A percentile compares a stretch with the other conserved stretches of the same genome.
Evolutionary conservation across 2,329 filamentous ascomycete species (phyloP).

Genomic region (Sphaerulina populicola): DNA sequence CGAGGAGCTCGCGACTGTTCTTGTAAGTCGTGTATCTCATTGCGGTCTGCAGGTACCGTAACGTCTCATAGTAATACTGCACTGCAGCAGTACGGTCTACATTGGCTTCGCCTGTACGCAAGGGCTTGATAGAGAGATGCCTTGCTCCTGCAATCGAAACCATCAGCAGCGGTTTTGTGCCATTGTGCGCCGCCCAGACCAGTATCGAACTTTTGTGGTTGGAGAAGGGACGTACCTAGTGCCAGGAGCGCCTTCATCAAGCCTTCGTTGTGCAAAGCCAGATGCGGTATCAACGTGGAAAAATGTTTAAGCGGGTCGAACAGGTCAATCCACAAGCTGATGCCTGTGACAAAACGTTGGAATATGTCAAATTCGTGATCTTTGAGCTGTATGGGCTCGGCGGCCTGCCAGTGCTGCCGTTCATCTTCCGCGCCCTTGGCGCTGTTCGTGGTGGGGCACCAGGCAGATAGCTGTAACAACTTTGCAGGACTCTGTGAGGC

Average conservation of each 20-base stretch:
- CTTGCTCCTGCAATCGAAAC: slow-evolving; percentile 34
- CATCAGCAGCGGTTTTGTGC: neutral
- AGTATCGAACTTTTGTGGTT: neutral
- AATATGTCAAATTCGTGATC: slow-evolving; percentile 36
- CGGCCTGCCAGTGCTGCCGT: slow-evolving; percentile 24
- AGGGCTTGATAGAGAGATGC: slow-evolving; percentile 40
- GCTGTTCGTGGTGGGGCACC: slow-evolving; percentile 18
- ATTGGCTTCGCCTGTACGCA: slow-evolving; percentile 21
- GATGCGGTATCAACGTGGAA: slow-evolving; percentile 33
- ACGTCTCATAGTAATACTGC: slow-evolving; percentile 55
- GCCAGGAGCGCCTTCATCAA: slow-evolving; percentile 52
- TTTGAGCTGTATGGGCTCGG: slow-evolving; percentile 26
- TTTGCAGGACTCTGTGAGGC: slow-evolving; percentile 22
- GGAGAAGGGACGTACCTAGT: slow-evolving; percentile 29
- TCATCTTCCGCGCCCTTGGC: slow-evolving; percentile 18
- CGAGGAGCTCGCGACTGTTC: slow-evolving; percentile 50
- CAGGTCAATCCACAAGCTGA: slow-evolving; percentile 39
- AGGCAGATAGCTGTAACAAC: slow-evolving; percentile 21
- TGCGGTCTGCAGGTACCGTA: slow-evolving; percentile 54
- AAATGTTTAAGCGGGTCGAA: slow-evolving; percentile 39
- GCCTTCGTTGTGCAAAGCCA: slow-evolving; percentile 47
- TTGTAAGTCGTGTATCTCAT: slow-evolving; percentile 52
- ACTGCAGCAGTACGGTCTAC: slow-evolving; percentile 31
- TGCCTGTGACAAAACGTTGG: slow-evolving; percentile 34
- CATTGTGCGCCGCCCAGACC: no score